Base-by-base conservation (phyloP, 305 asterid genomes). In the Stenogyne calaminthoides region DNA sequence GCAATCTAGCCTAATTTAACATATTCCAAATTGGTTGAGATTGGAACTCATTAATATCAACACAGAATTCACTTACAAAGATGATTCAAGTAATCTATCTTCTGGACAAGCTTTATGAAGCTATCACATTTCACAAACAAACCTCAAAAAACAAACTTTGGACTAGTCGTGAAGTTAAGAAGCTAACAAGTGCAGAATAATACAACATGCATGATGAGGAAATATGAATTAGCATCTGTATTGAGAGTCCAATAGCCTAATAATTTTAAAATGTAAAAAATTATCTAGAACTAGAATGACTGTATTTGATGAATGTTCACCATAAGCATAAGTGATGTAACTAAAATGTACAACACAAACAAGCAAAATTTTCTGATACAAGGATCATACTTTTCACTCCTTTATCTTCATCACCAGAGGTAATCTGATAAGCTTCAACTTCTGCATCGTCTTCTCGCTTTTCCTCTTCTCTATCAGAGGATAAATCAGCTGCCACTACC, bases 401-500 rank as follows among this genome's bases (percentile, higher is more conserved):
- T 76, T 80, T 87, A 71, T 86, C 91, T 77, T 95, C 98, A 54
- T 90, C 97, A 34, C 96, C 99, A 7, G 97, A 92, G 70, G 95
- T 84, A 76, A 95, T 86, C 80, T 87, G 85, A 84, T 85, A 85
- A 20, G 82, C 82, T 69, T 88, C 97, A 66, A 83, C 88, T 64
- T 75, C 88, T 40, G 49, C 75, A 70, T 71, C 74, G 59, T 80
- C 82, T 71, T 55, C 85, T 73, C 66, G 80, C 69, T 76, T 86
- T 65, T 74, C 83, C 27, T 82, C 81, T 71, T 47, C 84, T 76
- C 65, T 80, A 71, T 75, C 82, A 37, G 80, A 70, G 54, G 81
- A 25, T 34, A 27, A 15, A 18, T 70, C 75, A 12, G 64, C 75
- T 47, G 79, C 68, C 58, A 52, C 75, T 67, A 65, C 6, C 15